Evolutionary conservation across 441 rosid species (phyloP).

Genomic region (Croton laevigatus): DNA sequence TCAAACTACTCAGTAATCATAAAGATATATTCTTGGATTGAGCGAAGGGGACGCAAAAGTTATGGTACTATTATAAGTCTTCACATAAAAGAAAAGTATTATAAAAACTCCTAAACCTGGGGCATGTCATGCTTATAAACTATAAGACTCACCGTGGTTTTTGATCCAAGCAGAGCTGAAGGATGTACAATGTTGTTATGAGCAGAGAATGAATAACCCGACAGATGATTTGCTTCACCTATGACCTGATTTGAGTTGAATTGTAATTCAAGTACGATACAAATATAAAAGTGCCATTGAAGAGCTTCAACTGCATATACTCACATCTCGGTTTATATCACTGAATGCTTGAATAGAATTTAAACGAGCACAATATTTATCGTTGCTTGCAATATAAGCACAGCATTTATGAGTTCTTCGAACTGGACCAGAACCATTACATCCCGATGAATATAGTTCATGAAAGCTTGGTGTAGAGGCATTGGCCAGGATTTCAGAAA

Average conservation of each 20-base stretch:
- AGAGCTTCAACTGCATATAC: conserved; percentile 28
- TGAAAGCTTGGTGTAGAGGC: conserved; percentile 74
- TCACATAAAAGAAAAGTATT: background rate
- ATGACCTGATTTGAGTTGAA: conserved; percentile 49
- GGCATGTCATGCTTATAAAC: background rate
- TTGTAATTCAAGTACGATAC: background rate
- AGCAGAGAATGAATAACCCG: conserved; percentile 78
- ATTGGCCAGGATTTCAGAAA: conserved; percentile 67
- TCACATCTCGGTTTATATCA: conserved; percentile 90
- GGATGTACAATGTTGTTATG: conserved; percentile 80
- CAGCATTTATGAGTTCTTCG: conserved; percentile 81
- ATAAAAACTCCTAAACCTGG: background rate
- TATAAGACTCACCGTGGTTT: conserved; percentile 64
- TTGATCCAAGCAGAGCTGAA: conserved; percentile 77
- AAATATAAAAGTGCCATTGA: background rate
- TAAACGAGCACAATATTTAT: conserved; percentile 69
- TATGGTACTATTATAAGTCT: background rate
- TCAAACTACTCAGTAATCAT: conserved; percentile 4
- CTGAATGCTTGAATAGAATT: conserved; percentile 87
- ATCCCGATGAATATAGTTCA: conserved; percentile 44
- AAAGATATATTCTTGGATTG: background rate
- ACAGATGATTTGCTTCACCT: conserved; percentile 80
- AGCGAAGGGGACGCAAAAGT: background rate
- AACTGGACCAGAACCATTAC: conserved; percentile 35
- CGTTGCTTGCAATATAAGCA: conserved; percentile 75